Conservation (phyloP, 2,329 filamentous ascomycete genomes). For the Phaeosphaeriaceae sp. region DNA sequence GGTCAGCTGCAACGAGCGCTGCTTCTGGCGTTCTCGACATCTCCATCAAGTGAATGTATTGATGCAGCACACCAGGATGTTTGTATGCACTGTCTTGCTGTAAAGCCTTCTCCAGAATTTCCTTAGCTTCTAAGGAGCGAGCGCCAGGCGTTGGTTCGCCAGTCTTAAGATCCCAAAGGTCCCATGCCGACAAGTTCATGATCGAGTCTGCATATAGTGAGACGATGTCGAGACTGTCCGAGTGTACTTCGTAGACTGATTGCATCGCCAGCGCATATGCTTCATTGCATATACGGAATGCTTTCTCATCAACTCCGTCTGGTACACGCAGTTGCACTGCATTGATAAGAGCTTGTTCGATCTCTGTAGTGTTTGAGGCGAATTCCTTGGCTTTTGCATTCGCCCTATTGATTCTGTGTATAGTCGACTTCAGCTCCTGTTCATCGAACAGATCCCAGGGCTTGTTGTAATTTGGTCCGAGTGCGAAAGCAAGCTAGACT, state of each 20-base stretch:
- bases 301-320: constrained; percentile 48
- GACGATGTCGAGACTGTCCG: constrained; percentile 68
- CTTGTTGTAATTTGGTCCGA: constrained; percentile 82
- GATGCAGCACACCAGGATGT: constrained; percentile 75
- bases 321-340: constrained; percentile 63
- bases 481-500: constrained; percentile 63
- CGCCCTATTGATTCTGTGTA: constrained; percentile 58
- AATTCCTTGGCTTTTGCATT: constrained; percentile 54
- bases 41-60: constrained; percentile 81
- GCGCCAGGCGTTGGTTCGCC: constrained; percentile 63
- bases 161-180: constrained; percentile 67
- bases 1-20: constrained; percentile 67
- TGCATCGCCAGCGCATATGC: constrained; percentile 69
- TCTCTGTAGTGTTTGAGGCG: constrained; percentile 49
- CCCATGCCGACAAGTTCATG: constrained; percentile 72
- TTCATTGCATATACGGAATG: constrained; percentile 61
- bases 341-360: constrained; percentile 69
- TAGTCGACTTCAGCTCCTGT: constrained; percentile 61
- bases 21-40: constrained; percentile 73
- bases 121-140: constrained; percentile 65
- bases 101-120: constrained; percentile 66
- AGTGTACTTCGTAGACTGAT: constrained; percentile 59
- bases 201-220: constrained; percentile 69
- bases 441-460: constrained; percentile 75
- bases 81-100: constrained; percentile 54